A percentile compares a stretch with the other conserved stretches of the same genome.
Evolutionary conservation across 768 basidiomycete species (phyloP).

Genomic region (Hirschioporus abietinus): DNA sequence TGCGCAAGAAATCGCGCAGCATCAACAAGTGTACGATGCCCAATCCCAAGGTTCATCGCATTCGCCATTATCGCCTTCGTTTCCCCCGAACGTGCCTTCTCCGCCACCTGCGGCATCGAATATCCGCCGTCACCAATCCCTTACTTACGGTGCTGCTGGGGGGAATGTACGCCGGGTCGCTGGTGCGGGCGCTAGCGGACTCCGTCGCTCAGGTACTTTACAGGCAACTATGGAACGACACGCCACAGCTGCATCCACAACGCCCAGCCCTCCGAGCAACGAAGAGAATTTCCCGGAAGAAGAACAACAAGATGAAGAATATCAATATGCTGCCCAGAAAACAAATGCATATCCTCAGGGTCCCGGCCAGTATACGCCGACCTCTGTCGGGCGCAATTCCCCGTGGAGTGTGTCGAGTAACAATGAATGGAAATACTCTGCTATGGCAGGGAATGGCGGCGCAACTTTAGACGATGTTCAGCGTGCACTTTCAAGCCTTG

Average conservation of each 20-base stretch:
- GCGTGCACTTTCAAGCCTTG: conserved; percentile 64
- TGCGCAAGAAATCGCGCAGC: conserved; percentile 24
- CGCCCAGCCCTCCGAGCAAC: conserved; percentile 38
- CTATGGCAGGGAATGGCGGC: conserved; percentile 14
- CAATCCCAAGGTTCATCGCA: conserved; percentile 35
- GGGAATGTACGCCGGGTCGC: conserved; percentile 44
- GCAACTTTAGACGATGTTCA: conserved; percentile 68
- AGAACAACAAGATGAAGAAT: conserved; percentile 45
- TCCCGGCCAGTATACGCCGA: conserved; percentile 41
- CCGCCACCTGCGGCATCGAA: conserved; percentile 54
- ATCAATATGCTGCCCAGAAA: conserved; percentile 46
- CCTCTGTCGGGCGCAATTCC: conserved; percentile 56
- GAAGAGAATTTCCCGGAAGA: conserved; percentile 26
- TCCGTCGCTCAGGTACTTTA: conserved; percentile 75
- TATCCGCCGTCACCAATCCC: conserved; percentile 75
- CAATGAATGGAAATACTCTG: conserved; percentile 50
- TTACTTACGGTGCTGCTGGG: conserved; percentile 64
- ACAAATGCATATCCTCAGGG: conserved; percentile 37
- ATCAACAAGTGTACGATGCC: conserved; percentile 46
- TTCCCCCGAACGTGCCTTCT: conserved; percentile 51
- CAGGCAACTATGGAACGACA: conserved; percentile 44
- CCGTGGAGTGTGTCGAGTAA: conserved; percentile 54
- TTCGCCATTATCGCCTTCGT: conserved; percentile 65
- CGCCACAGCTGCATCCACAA: conserved; percentile 30
- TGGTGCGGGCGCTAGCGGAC: conserved; percentile 31